Conservation (phyloP, 495 filamentous ascomycete genomes). For the Hamigera avellanea region DNA sequence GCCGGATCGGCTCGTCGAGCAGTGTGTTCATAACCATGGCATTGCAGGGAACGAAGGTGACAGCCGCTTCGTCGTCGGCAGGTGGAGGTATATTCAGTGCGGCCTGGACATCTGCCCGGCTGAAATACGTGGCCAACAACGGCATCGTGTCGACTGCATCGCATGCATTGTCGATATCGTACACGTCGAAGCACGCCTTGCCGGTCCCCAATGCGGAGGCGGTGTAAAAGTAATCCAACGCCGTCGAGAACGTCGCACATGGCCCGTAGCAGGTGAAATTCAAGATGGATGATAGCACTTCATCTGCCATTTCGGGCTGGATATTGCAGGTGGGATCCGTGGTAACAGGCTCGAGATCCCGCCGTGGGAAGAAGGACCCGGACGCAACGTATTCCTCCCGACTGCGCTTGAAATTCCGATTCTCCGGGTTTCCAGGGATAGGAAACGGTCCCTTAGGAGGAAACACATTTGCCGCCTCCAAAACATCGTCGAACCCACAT, state of each 20-base stretch:
- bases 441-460: conserved; percentile 20
- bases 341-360: conserved; percentile 6
- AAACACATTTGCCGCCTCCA: conserved; percentile 17
- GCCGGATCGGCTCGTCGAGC: conserved; percentile 6
- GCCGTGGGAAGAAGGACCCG: conserved; percentile 4
- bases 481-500: conserved; percentile 23
- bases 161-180: conserved; percentile 26
- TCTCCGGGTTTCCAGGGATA: conserved; percentile 26
- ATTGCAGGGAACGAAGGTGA: conserved; percentile 20
- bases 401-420: conserved; percentile 16
- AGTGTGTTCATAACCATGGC: conserved; percentile 15
- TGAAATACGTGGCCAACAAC: conserved; percentile 21
- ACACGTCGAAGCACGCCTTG: conserved; percentile 20
- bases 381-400: background rate
- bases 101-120: conserved; percentile 20
- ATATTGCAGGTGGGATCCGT: conserved; percentile 14
- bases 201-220: conserved; percentile 4
- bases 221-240: conserved; percentile 17
- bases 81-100: conserved; percentile 18
- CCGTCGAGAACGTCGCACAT: conserved; percentile 29
- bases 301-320: conserved; percentile 9
- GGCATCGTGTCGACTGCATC: conserved; percentile 11
- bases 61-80: background rate
- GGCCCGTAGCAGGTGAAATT: conserved; percentile 26
- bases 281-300: conserved; percentile 19